Evolutionary conservation across 139 green algal genomes (phyloP), one percentile per base, ranked within the genome.

Genomic region (Picochlorum costavermella): DNA sequence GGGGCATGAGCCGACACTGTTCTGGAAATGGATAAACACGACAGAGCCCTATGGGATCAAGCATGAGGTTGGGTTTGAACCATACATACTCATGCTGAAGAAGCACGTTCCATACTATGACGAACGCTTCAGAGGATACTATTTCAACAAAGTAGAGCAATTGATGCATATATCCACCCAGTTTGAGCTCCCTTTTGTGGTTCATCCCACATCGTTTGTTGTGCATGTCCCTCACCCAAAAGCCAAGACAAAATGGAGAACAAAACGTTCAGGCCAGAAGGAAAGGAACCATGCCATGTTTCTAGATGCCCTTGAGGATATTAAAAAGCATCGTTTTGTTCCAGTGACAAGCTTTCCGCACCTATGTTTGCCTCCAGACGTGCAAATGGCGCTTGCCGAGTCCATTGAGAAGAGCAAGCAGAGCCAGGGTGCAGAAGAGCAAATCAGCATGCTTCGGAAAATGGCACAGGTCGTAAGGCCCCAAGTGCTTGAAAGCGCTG

Each of bases 121-220:
- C 14, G 72, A 78, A 25, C 60, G 72, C 33, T 76, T 77, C 45
- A 60, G 72, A 4, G 68, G 68, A 14, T 77, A 78, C 45, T 76
- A 68, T 61, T 73, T 61, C 60, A 77, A 79, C 63, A 79, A 77
- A 56, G 68, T 72, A 30, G 50, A 73, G 68, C 72, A 78, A 60
- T 60, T 78, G 30, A 65, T 76, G 61, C 72, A 78, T 66, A 57
- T 79, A 51, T 26, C 17, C 20, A 37, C 63, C 10, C 71, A 76
- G 46, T 31, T 61, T 60, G 49, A 45, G 14, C 64, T 77, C 36
- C 56, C 55, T 25, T 77, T 77, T 30, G 25, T 77, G 48, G 68
- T 79, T 44, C 69, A 79, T 57, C 72, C 72, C 25, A 31, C 43
- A n/a, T 69, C 69, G 26, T 79, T 77, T 62, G 56, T 79, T 30